Conservation (phyloP, 768 basidiomycete species). For the Coprinopsis marcescibilis region DNA sequence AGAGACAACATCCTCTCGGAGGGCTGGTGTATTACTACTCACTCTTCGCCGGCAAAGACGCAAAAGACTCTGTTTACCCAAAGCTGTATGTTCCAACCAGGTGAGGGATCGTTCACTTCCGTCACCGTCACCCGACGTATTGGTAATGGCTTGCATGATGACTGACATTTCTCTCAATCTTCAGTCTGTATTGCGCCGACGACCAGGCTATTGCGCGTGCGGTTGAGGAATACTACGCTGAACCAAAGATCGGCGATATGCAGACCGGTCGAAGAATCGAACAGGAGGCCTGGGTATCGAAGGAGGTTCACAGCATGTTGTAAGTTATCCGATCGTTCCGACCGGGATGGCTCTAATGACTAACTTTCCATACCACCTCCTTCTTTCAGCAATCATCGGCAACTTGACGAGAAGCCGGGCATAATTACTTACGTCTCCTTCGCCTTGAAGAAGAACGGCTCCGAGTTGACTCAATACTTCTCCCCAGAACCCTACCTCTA, state of each 20-base stretch:
- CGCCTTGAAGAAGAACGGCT: slow-evolving; percentile 24
- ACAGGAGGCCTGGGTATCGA: slow-evolving; percentile 22
- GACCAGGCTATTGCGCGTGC: slow-evolving; percentile 22
- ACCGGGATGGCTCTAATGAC: not conserved
- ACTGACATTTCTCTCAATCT: not conserved
- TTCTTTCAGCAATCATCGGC: slow-evolving; percentile 21
- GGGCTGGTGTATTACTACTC: slow-evolving; percentile 27
- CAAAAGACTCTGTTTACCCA: slow-evolving; percentile 23
- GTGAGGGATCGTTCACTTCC: slow-evolving; percentile 20
- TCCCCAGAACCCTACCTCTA: slow-evolving; percentile 24
- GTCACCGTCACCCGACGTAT: too few relatives aligned
- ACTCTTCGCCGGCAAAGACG: slow-evolving; percentile 21
- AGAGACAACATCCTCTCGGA: slow-evolving; percentile 20
- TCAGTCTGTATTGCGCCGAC: slow-evolving; percentile 25
- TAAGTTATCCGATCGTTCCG: slow-evolving; percentile 19
- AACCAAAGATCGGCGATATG: slow-evolving; percentile 12
- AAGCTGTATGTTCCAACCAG: slow-evolving; percentile 28
- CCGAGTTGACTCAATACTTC: slow-evolving; percentile 30
- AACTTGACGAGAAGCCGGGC: slow-evolving; percentile 18
- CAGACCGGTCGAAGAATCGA: not conserved
- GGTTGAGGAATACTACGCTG: slow-evolving; percentile 21
- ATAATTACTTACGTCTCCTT: slow-evolving; percentile 28
- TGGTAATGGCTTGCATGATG: too few relatives aligned
- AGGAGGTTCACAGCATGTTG: slow-evolving; percentile 23
- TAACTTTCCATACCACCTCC: not conserved